Evolutionary conservation across 106 monocot species (phyloP), one percentile per base, ranked within the genome.

Genomic region (Cymbidium sinense): DNA sequence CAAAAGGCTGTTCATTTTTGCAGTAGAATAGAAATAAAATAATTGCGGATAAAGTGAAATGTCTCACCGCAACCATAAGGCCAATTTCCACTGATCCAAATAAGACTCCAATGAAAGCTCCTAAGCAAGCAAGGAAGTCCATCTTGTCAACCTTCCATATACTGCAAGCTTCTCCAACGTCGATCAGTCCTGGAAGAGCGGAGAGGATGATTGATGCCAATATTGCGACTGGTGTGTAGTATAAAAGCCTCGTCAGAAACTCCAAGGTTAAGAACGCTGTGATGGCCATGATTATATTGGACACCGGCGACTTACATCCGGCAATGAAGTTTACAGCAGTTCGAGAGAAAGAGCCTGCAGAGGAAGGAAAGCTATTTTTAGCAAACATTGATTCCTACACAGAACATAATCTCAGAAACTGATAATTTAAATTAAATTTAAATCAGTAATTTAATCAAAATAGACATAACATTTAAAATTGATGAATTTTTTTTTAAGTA

Each of bases 21-120:
- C n/a, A n/a, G n/a, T n/a, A n/a, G n/a, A n/a, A n/a, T n/a, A n/a
- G n/a, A n/a, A n/a, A n/a, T n/a, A n/a, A n/a, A n/a, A n/a, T n/a
- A n/a, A n/a, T n/a, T n/a, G n/a, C n/a, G n/a, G n/a, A n/a, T 34
- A 33, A 33, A 34, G 7, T 34, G 27, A 75, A 17, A 15, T 12
- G 34, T 86, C 80, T 72, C 73, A 90, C 90, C 37, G 88, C 85
- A 43, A 50, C 64, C 6, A 83, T 23, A 35, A 91, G 91, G 31
- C 91, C 91, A 36, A 91, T 91, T 64, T 91, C 91, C 44, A 91
- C 88, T 1, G 91, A 91, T 36, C 91, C 88, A 50, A 91, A 89
- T 43, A 91, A 70, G 0, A 91, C 91, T 13, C 91, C 91, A 5
- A 91, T 31, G 80, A 91, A 91, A 33, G 91, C 86, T 64, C 88